Conservation (phyloP, 495 filamentous ascomycete species). For the Talaromyces adpressus region DNA sequence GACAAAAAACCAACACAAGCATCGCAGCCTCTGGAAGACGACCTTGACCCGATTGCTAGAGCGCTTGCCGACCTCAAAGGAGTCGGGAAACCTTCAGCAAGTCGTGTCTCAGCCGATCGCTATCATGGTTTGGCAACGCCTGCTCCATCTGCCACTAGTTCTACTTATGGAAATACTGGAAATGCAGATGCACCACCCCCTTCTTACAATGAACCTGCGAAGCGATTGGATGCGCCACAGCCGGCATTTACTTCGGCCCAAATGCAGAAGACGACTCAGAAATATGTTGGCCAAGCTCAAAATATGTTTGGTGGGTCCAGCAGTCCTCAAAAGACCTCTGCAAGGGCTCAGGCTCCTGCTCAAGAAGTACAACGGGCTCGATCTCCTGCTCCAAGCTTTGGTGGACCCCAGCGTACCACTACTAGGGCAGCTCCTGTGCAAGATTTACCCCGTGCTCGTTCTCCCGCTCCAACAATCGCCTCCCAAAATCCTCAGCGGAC, state of each 20-base stretch:
- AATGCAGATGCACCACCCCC: slow-evolving; percentile 57
- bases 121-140: slow-evolving; percentile 89
- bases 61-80: slow-evolving; percentile 91
- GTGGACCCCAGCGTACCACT: slow-evolving; percentile 16
- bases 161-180: slow-evolving; percentile 50
- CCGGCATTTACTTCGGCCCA: slow-evolving; percentile 86
- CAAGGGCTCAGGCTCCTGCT: slow-evolving; percentile 20
- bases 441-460: too few relatives aligned
- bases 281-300: slow-evolving; percentile 75
- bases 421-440: too few relatives aligned
- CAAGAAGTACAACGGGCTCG: slow-evolving; percentile 38
- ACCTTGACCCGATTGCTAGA: slow-evolving; percentile 81
- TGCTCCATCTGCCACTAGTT: slow-evolving; percentile 49
- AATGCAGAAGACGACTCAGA: slow-evolving; percentile 89
- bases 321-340: slow-evolving; percentile 23
- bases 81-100: slow-evolving; percentile 65
- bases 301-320: slow-evolving; percentile 62
- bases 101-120: slow-evolving; percentile 83
- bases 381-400: slow-evolving; percentile 60
- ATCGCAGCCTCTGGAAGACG: slow-evolving; percentile 33
- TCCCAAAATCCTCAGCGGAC: slow-evolving; percentile 25
- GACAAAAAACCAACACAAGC: slow-evolving; percentile 43
- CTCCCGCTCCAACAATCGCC: too few relatives aligned
- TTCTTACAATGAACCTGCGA: slow-evolving; percentile 72
- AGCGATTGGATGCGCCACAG: slow-evolving; percentile 78